Evolutionary conservation across 2,329 filamentous ascomycete genomes (phyloP), one percentile per base, ranked within the genome.

Genomic region (Fusarium sp.): DNA sequence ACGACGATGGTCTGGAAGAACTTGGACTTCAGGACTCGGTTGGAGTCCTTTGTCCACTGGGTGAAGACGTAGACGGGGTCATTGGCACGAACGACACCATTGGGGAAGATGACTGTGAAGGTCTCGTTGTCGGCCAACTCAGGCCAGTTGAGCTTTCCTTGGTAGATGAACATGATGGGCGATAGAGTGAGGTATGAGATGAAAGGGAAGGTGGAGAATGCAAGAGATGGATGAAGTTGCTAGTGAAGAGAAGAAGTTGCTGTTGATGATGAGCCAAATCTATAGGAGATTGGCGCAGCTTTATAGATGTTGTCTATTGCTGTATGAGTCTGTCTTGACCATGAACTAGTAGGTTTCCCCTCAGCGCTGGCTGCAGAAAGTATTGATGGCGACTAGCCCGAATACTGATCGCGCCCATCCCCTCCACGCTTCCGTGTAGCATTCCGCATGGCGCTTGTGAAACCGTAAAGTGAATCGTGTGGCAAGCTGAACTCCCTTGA

Each of bases 251-350:
- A 16, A 47, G 44, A 47, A 1, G 44, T 0, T 12, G 14, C 16
- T 12, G 26, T 22, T 12, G 44, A 47, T 22, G 26, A 47, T 30
- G 26, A 12, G 0, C 4, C 0, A 8, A 30, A 16, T 4, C 20
- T 2, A 15, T 16, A 2, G 28, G 45, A 30, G 1, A 48, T 30
- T 14, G 0, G 0, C 20, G 20, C 28, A 9, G 10, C 28, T 48
- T 48, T 48, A 30, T 48, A 30, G 0, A 0, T 20, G 16, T 16
- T 0, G 20, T 0, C 14, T 12, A 5, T 9, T 30, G 44, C 44
- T 47, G 44, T 14, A 16, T 41, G 20, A n/a, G 14, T n/a, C 20
- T 16, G 1, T 6, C 20, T 13, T n/a, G 20, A 18, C 15, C 0
- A 16, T 7, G 14, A 13, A n/a, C 28, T 30, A 30, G 10, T 31